A percentile compares a stretch with the other conserved stretches of the same genome.
Evolutionary conservation across 305 asterid genomes (phyloP).

Genomic region (Fraxinus angustifolia): DNA sequence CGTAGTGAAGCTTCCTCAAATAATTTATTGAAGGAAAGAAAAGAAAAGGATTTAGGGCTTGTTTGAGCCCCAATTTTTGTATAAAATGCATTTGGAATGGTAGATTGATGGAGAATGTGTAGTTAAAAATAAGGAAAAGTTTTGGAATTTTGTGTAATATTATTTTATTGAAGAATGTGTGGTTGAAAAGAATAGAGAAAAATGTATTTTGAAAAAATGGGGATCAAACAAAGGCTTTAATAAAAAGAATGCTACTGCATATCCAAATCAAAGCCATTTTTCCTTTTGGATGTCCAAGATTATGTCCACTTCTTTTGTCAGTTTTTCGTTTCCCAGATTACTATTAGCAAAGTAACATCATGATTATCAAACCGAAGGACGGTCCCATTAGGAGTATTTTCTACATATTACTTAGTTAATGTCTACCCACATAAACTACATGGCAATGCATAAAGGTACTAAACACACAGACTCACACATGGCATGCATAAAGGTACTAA

Average conservation of each 20-base stretch:
- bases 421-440: not conserved
- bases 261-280: not conserved
- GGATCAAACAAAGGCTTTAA: not conserved
- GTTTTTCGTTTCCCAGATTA: not conserved
- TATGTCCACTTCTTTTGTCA: not conserved
- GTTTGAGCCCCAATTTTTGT: not conserved
- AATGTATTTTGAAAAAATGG: not conserved
- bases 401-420: not conserved
- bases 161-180: not conserved
- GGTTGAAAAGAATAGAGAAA: not conserved
- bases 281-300: not conserved
- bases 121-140: not conserved
- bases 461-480: not conserved
- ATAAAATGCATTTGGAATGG: not conserved
- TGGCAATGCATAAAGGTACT: not conserved
- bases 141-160: not conserved
- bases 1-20: not conserved
- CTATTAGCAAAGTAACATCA: not conserved
- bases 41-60: not conserved
- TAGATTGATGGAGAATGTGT: not conserved
- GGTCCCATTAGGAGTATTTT: not conserved
- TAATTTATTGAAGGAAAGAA: not conserved
- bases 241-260: slow-evolving; percentile 7
- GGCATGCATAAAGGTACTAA: not conserved
- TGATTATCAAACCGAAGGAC: slow-evolving; percentile 2